Evolutionary conservation across 768 basidiomycete genomes (phyloP), one percentile per base, ranked within the genome.

Genomic region (Zangia roseola): DNA sequence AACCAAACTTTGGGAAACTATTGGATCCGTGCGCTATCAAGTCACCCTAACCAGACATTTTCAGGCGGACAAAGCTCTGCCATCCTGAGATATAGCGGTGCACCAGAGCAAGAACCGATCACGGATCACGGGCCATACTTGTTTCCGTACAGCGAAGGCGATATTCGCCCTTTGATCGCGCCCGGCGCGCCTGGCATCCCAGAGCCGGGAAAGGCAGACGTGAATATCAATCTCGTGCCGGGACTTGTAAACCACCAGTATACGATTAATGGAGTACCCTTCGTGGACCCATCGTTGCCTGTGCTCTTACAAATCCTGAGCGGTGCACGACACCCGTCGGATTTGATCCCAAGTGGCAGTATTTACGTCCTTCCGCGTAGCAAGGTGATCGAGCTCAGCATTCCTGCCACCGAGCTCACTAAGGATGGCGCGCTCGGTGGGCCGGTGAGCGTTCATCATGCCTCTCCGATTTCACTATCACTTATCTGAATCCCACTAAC

Each of bases 1-100:
- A 67, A 72, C 52, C 64, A 74, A 36, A 55, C 65, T 0, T 36
- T 71, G 20, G 55, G 39, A n/a, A 80, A 79, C 58, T 80, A 79
- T 45, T 79, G 65, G 48, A 48, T 55, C 28, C 50, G 50, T 28
- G 50, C 49, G 1, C 19, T 57, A 21, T 36, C 52, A 0, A 35
- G 10, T 40, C 14, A 44, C 4, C 14, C 33, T 2, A 63, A 71
- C 30, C 69, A 70, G 13, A 70, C 70, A 0, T 54, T 67, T 10
- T 71, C 72, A 8, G 71, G 69, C 34, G 52, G 62, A n/a, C 35
- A 44, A 24, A 47, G 21, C 24, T 57, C 51, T 10, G 61, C 57
- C 20, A 57, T 62, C n/a, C 10, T 62, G 31, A 54, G 55, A 30
- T 62, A 63, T 33, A 19, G 13, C 10, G 62, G 58, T 25, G 66